phyloP scores from a whole-genome alignment of 2,329 filamentous ascomycete genomes.

The Mycosphaerelloides madeirae region DNA sequence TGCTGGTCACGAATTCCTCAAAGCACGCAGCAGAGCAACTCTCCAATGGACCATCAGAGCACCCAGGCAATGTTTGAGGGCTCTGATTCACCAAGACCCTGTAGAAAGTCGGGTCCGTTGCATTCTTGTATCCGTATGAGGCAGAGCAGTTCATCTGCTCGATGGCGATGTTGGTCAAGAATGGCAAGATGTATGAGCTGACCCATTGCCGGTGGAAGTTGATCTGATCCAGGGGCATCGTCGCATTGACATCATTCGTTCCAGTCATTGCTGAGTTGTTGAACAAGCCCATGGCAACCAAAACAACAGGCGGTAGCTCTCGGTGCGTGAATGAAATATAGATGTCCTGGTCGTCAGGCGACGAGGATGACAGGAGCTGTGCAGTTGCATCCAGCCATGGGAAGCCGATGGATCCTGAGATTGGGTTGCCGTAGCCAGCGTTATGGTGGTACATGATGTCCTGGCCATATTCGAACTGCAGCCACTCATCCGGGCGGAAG shows the following conservation, averaged over 20 bases:
- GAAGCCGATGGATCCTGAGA: constrained; percentile 56
- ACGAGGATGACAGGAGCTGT: constrained; percentile 43
- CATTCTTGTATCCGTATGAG: constrained; percentile 51
- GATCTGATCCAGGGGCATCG: constrained; percentile 59
- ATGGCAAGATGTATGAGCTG: constrained; percentile 59
- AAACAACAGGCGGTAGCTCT: constrained; percentile 61
- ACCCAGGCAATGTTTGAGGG: constrained; percentile 46
- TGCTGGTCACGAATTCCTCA: constrained; percentile 38
- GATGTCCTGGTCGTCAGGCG: constrained; percentile 51
- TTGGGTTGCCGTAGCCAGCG: constrained; percentile 57
- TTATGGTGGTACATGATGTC: constrained; percentile 68
- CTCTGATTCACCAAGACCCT: constrained; percentile 49
- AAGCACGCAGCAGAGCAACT: constrained; percentile 47
- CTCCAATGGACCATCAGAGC: constrained; percentile 48
- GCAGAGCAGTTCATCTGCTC: constrained; percentile 59
- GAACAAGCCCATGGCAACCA: constrained; percentile 64
- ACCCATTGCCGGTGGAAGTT: constrained; percentile 62
- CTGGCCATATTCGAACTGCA: constrained; percentile 62
- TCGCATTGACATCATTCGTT: constrained; percentile 53
- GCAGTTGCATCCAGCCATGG: constrained; percentile 64
- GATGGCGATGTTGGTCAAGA: constrained; percentile 62
- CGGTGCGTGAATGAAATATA: constrained; percentile 67
- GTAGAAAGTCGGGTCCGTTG: constrained; percentile 39
- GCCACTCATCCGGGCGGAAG: constrained; percentile 58
- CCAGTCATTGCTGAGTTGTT: constrained; percentile 59